Evolutionary conservation across 495 filamentous ascomycete species (phyloP).

Genomic region (Trichocladium uniseriatum): DNA sequence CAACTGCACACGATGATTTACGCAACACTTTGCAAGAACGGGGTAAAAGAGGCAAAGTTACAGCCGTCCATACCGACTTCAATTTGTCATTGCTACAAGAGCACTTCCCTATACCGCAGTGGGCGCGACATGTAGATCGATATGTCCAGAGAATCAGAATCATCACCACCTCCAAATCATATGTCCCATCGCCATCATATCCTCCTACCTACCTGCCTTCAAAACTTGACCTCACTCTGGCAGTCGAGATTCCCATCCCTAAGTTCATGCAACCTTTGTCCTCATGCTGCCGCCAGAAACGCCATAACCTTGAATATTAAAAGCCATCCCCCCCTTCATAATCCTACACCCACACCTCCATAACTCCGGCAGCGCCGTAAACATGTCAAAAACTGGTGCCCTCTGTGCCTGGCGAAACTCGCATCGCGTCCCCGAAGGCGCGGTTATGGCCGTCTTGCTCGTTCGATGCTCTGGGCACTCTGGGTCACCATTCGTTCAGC

Average conservation of each 20-base stretch:
- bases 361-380: background rate
- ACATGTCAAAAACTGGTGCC: background rate
- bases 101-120: background rate
- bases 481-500: background rate
- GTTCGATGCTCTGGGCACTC: background rate
- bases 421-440: background rate
- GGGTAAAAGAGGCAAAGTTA: background rate
- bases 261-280: constrained; percentile 19
- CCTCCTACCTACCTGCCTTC: constrained; percentile 10
- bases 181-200: constrained; percentile 24
- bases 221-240: constrained; percentile 14
- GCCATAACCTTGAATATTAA: constrained; percentile 14
- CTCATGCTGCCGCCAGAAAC: constrained; percentile 36
- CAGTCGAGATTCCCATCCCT: constrained; percentile 17
- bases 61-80: constrained; percentile 1
- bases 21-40: too few species aligned
- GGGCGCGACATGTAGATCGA: constrained; percentile 18
- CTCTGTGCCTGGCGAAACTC: background rate
- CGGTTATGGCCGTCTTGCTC: background rate
- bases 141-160: constrained; percentile 37
- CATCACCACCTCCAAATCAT: constrained; percentile 24
- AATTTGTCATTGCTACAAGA: background rate
- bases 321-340: constrained; percentile 8
- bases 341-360: constrained; percentile 17
- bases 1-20: too few species aligned